Evolutionary conservation across 1,284 basidiomycete species (phyloP).

Genomic region (Chalciporus sp.): DNA sequence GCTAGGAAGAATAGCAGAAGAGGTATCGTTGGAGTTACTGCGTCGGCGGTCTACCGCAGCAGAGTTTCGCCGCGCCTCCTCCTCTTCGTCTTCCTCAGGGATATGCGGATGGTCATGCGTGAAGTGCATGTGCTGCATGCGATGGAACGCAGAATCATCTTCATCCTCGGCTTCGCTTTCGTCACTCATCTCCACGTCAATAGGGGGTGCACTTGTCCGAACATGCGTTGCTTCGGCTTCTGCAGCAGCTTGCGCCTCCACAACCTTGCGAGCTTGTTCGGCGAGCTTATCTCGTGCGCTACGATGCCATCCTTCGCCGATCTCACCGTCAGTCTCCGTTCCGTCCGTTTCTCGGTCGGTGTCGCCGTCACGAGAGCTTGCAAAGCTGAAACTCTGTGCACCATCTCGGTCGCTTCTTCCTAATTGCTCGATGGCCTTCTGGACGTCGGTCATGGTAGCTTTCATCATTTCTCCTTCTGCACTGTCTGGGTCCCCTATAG

Average conservation of each 20-base stretch:
- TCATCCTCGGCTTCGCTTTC: slow-evolving; percentile 69
- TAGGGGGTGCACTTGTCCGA: slow-evolving; percentile 58
- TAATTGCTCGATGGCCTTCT: slow-evolving; percentile 82
- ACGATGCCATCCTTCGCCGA: slow-evolving; percentile 64
- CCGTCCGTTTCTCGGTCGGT: slow-evolving; percentile 61
- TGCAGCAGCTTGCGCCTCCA: slow-evolving; percentile 56
- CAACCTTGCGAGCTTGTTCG: slow-evolving; percentile 66
- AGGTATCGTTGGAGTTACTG: slow-evolving; percentile 15
- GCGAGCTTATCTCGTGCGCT: slow-evolving; percentile 70
- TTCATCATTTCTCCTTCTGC: slow-evolving; percentile 66
- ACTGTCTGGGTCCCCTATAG: slow-evolving; percentile 26
- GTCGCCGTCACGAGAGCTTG: slow-evolving; percentile 58
- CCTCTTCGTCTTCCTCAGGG: slow-evolving; percentile 66
- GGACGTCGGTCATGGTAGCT: slow-evolving; percentile 85
- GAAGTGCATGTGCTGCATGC: slow-evolving; percentile 39
- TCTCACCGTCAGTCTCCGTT: slow-evolving; percentile 51
- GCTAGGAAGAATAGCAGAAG: slow-evolving; percentile 22
- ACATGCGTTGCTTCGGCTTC: slow-evolving; percentile 40
- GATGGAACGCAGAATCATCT: slow-evolving; percentile 49
- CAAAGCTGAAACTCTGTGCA: slow-evolving; percentile 71
- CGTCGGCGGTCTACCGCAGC: slow-evolving; percentile 14
- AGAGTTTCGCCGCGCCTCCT: slow-evolving; percentile 31
- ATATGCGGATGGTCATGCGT: slow-evolving; percentile 56
- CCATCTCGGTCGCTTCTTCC: slow-evolving; percentile 54
- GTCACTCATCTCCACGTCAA: slow-evolving; percentile 76